These are phyloP conservation scores for Magnolia sinica DNA, from an alignment of 164 flowering plant species.

Conservation along the genomic window DNA sequence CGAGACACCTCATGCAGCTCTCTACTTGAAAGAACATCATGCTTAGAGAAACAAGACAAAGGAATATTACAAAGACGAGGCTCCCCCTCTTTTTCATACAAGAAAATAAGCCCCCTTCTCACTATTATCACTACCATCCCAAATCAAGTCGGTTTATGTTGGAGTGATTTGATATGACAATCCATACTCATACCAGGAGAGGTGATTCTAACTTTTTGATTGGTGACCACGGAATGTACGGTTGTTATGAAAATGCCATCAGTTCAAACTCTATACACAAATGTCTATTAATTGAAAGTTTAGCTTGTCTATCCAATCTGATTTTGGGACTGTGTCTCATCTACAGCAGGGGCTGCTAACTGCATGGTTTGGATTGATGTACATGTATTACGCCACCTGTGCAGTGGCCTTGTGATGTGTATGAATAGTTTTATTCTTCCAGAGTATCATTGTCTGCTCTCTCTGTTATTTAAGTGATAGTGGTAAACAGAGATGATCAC, in stretches of 20 bases:
- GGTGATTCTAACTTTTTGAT: background rate
- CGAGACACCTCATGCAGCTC: slow-evolving; percentile 44
- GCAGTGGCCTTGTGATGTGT: background rate
- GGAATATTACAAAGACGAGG: slow-evolving; percentile 8
- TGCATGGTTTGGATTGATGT: background rate
- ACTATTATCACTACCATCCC: background rate
- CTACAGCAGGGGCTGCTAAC: background rate
- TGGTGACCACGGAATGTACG: background rate
- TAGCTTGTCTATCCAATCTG: background rate
- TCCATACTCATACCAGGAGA: background rate
- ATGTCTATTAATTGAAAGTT: background rate
- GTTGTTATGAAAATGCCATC: background rate
- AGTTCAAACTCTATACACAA: background rate
- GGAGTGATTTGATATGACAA: background rate
- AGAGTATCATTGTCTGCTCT: background rate
- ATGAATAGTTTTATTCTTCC: background rate
- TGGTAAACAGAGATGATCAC: slow-evolving; percentile 8
- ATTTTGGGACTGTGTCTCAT: background rate
- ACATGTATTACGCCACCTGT: background rate
- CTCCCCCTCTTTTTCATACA: background rate
- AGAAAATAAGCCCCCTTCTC: background rate
- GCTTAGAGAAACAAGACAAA: slow-evolving; percentile 7
- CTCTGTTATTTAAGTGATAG: slow-evolving; percentile 5
- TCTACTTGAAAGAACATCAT: slow-evolving; percentile 16
- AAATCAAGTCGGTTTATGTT: background rate